A percentile compares a stretch with the other conserved stretches of the same genome.
phyloP scores from a whole-genome alignment of 768 basidiomycete genomes.

The Termitomyces eurrhizus region DNA sequence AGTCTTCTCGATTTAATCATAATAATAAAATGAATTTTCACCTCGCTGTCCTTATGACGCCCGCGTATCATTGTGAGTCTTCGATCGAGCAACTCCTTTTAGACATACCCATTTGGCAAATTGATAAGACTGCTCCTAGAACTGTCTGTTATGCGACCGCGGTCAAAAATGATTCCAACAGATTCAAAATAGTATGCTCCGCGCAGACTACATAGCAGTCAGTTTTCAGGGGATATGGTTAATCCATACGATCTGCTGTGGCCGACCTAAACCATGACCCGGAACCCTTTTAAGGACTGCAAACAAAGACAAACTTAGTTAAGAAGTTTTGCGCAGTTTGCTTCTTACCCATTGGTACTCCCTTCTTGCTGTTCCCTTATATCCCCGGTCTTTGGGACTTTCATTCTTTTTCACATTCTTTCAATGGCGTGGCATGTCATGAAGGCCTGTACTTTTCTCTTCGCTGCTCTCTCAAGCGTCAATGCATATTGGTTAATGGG shows the following conservation, averaged over 20 bases:
- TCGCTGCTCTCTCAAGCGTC: constrained; percentile 29
- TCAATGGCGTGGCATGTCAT: constrained; percentile 22
- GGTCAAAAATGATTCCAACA: neutral
- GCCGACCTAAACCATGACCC: neutral
- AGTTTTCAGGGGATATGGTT: constrained; percentile 15
- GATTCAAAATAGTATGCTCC: neutral
- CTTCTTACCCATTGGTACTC: constrained; percentile 13
- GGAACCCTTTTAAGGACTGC: neutral
- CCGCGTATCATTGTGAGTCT: neutral
- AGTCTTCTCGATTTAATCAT: neutral
- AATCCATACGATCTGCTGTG: neutral
- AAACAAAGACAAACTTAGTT: constrained; percentile 18
- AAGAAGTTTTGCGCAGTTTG: constrained; percentile 8
- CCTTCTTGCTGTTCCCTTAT: constrained; percentile 19
- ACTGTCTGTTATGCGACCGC: neutral
- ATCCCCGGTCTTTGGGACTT: constrained; percentile 18
- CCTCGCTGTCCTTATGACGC: neutral
- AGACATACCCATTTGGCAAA: constrained; percentile 2
- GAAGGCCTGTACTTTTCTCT: constrained; percentile 26
- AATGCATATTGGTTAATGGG: constrained; percentile 48
- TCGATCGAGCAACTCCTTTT: neutral
- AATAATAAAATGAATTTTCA: neutral
- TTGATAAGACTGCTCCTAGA: neutral
- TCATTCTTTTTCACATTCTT: constrained; percentile 23
- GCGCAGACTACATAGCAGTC: neutral